phyloP scores from a whole-genome alignment of 2,329 filamentous ascomycete species.

The Nigrospora oryzae region DNA sequence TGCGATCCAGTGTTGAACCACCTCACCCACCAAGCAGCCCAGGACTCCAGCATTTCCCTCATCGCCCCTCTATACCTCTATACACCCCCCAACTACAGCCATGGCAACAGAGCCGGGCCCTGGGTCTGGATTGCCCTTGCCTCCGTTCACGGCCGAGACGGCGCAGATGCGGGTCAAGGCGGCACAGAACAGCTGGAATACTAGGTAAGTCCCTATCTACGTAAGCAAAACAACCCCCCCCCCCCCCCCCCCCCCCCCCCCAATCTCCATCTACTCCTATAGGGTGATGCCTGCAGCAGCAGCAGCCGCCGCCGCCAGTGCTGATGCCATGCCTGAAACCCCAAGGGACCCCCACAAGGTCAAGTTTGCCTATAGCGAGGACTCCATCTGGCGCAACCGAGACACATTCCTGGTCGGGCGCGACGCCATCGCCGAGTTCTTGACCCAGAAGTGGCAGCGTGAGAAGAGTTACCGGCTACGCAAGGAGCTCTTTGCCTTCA shows the following conservation, averaged over 20 bases:
- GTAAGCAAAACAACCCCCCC: too few relatives aligned
- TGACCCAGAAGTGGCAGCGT: constrained; percentile 65
- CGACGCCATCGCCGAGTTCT: constrained; percentile 57
- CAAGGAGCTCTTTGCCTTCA: constrained; percentile 78
- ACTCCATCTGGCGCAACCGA: constrained; percentile 77
- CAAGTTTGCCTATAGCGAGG: constrained; percentile 64
- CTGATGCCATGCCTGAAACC: too few relatives aligned
- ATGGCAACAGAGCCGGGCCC: constrained; percentile 5
- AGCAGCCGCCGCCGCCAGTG: neutral
- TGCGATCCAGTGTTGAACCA: too few relatives aligned
- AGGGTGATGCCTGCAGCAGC: too few relatives aligned
- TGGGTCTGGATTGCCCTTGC: constrained; percentile 36
- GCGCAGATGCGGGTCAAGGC: constrained; percentile 73
- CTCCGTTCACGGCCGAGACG: constrained; percentile 67
- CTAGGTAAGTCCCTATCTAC: constrained; percentile 37
- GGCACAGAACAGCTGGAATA: constrained; percentile 79
- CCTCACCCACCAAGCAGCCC: too few relatives aligned
- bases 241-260: too few relatives aligned
- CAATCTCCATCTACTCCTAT: too few relatives aligned
- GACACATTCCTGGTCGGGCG: constrained; percentile 61
- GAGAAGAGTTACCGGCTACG: constrained; percentile 67
- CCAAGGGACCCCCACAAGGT: constrained; percentile 55
- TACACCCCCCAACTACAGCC: neutral
- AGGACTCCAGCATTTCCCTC: too few relatives aligned
- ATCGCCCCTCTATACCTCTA: too few relatives aligned